Percentiles rank a stretch among this genome's conserved stretches.
phyloP scores from a whole-genome alignment of 2,329 filamentous ascomycete species.

The Penicillium brasilianum region DNA sequence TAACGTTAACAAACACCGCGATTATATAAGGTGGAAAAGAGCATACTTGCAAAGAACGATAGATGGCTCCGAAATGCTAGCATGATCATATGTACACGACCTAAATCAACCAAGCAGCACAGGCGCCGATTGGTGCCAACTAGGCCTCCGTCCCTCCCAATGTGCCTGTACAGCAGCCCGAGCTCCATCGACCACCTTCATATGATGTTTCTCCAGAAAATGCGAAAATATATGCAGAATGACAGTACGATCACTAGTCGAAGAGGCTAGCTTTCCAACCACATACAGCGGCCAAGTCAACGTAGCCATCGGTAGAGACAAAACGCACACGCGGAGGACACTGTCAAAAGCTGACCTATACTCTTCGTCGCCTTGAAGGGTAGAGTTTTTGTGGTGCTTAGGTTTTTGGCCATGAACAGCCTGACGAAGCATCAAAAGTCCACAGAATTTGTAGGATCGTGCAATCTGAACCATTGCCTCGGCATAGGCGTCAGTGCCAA shows the following conservation, averaged over 20 bases:
- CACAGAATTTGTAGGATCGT: neutral
- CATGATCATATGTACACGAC: neutral
- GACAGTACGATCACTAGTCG: conserved; percentile 13
- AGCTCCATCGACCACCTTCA: neutral
- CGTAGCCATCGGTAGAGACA: conserved; percentile 20
- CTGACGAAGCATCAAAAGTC: neutral
- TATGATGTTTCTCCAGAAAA: neutral
- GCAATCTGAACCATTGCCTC: neutral
- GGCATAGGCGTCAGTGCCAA: neutral
- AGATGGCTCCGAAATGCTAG: neutral
- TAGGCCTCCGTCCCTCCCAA: neutral
- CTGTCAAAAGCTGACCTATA: neutral
- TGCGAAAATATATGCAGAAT: neutral
- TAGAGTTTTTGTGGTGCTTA: neutral
- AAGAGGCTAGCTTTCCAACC: conserved; percentile 14
- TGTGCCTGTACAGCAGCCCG: neutral
- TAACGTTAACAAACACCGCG: no score
- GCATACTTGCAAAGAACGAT: neutral
- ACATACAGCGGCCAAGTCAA: conserved; percentile 21
- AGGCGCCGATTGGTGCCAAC: neutral
- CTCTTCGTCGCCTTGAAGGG: neutral
- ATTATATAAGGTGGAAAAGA: no score
- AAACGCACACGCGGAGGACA: conserved; percentile 16
- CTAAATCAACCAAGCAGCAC: neutral
- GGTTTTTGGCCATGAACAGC: neutral